phyloP scores from a whole-genome alignment of 2,329 filamentous ascomycete genomes.

The Botrytis pseudocinerea region DNA sequence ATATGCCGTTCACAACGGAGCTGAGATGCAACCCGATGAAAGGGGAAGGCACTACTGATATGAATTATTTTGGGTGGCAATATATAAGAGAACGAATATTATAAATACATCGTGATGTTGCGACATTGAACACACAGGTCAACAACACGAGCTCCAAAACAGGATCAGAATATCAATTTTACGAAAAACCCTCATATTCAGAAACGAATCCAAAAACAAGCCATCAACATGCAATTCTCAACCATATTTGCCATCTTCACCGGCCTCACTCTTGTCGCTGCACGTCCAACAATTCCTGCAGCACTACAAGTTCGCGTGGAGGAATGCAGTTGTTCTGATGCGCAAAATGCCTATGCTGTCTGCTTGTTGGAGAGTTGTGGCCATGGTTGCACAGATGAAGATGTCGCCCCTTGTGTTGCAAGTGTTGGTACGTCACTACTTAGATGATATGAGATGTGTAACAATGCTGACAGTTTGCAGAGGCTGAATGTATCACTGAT shows the following conservation, averaged over 20 bases:
- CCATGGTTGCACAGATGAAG: slow-evolving; percentile 8
- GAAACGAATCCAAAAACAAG: neutral
- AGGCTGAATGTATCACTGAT: slow-evolving; percentile 8
- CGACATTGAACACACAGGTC: neutral
- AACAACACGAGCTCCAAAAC: neutral
- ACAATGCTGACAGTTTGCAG: neutral
- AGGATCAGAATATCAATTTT: neutral
- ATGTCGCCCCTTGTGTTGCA: slow-evolving; percentile 10
- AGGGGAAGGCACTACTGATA: neutral
- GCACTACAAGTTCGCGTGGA: neutral
- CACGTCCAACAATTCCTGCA: slow-evolving; percentile 6
- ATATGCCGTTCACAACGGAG: neutral
- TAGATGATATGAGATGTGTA: neutral
- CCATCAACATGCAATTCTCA: slow-evolving; percentile 8
- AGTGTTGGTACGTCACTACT: slow-evolving; percentile 1
- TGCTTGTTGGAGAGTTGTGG: slow-evolving; percentile 13
- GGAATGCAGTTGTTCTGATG: slow-evolving; percentile 19
- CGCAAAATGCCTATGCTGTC: slow-evolving; percentile 4
- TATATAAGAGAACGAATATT: no score
- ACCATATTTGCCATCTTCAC: slow-evolving; percentile 1
- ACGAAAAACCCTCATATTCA: neutral
- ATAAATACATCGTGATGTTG: neutral
- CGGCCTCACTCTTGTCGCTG: slow-evolving; percentile 1
- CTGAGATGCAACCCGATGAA: neutral
- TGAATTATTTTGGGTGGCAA: neutral